phyloP scores from a whole-genome alignment of 2,329 filamentous ascomycete species.

The Diaporthe citrichinensis region DNA sequence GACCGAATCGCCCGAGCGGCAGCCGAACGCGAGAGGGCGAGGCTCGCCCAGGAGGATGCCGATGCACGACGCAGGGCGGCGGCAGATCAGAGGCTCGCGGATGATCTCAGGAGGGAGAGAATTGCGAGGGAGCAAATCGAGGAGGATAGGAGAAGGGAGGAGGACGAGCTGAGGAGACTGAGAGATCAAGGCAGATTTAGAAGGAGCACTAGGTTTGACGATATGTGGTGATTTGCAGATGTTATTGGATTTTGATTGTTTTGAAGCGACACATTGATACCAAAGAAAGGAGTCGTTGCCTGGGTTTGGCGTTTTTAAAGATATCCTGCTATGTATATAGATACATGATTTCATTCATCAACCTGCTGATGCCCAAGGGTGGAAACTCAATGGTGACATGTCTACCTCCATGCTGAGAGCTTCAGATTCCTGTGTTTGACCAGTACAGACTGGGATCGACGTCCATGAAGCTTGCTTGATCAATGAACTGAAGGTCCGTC shows the following conservation, averaged over 20 bases:
- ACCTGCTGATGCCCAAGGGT: neutral
- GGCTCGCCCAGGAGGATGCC: neutral
- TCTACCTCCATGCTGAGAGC: neutral
- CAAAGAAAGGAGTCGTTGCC: neutral
- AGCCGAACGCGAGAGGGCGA: neutral
- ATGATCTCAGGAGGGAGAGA: neutral
- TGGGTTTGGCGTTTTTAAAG: neutral
- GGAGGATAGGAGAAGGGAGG: constrained; percentile 4
- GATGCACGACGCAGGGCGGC: constrained; percentile 1
- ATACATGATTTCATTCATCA: neutral
- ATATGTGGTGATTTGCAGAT: neutral
- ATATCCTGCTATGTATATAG: neutral
- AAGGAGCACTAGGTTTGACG: neutral
- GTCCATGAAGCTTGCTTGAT: constrained; percentile 17
- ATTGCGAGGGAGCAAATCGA: neutral
- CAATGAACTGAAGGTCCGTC: constrained; percentile 9
- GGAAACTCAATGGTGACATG: neutral
- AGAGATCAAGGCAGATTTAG: constrained; percentile 2
- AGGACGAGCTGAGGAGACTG: constrained; percentile 2
- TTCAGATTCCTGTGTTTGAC: neutral
- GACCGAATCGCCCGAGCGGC: neutral
- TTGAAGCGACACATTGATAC: neutral
- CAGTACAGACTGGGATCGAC: constrained; percentile 5
- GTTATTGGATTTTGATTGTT: neutral
- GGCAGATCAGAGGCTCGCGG: neutral